Base-by-base conservation (phyloP, 768 basidiomycete genomes). In the Termitomyces sp. region DNA sequence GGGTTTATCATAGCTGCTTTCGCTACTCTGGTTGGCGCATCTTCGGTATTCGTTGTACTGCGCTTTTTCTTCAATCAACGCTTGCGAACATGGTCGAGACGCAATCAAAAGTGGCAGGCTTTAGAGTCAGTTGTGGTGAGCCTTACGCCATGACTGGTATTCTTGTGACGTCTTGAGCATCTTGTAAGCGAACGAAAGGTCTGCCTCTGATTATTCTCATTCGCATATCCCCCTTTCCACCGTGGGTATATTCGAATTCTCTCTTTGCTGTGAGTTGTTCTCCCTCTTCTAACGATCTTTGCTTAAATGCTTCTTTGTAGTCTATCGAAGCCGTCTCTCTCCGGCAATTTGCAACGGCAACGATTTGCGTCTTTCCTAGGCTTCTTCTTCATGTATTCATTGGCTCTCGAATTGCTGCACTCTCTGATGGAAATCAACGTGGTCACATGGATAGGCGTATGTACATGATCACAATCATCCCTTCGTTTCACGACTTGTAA, bases 171-270 rank as follows among this genome's bases (percentile, higher is more conserved):
- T 46, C 56, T n/a, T 53, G 57, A 35, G 62, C 58, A 6, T 7
- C 6, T 46, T 31, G 38, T 38, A 62, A 91, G 89, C 77, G 75
- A 58, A 82, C 84, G 16, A 90, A 87, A 68, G 92, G 92, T 29
- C 73, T 93, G 17, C 86, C 86, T n/a, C 74, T 93, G 23, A 89
- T 95, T 40, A 81, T 92, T 61, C 79, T 95, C 46, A 87, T 94
- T 59, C 85, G 92, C 14, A 68, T 90, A 21, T 92, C 89, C 4
- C 86, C 92, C 4, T 83, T 95, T 68, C 91, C 90, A 45, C 90
- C 92, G 3, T 93, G 90, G 89, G 87, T 89, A 0, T 95, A 92
- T 65, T 84, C 86, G n/a, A 93, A 92, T 58, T 75, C 85, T 0
- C 74, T 94, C 19, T 91, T 91, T 64, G 85, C 89, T 23, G 89